phyloP scores from a whole-genome alignment of 192 early-diverging fungal genomes.

The Coemansia sp. region DNA sequence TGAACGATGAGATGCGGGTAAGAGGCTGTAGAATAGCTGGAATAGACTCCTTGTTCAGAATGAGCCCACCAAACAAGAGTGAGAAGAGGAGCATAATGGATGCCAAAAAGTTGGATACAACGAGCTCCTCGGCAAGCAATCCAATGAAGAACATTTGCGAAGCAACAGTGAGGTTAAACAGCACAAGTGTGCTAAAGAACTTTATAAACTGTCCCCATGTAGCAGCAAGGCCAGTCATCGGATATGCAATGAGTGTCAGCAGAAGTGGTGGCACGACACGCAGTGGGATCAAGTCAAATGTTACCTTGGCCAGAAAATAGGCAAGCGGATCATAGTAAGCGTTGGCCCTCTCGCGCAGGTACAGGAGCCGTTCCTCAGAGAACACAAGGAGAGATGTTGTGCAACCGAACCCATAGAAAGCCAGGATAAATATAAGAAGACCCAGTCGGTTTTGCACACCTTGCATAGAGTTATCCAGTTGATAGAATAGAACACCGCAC shows the following conservation, averaged over 20 bases:
- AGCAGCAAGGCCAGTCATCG: conserved; percentile 78
- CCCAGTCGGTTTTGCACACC: conserved; percentile 55
- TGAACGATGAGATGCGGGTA: conserved; percentile 72
- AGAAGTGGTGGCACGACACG: conserved; percentile 80
- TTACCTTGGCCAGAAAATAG: conserved; percentile 64
- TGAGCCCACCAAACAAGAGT: conserved; percentile 87
- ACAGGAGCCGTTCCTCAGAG: conserved; percentile 49
- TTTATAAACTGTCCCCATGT: conserved; percentile 63
- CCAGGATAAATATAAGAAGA: conserved; percentile 49
- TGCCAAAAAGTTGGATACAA: conserved; percentile 73
- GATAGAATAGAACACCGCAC: conserved; percentile 58
- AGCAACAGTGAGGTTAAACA: conserved; percentile 80
- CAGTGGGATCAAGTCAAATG: conserved; percentile 65
- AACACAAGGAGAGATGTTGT: conserved; percentile 57
- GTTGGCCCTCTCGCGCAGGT: conserved; percentile 62
- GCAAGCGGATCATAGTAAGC: conserved; percentile 62
- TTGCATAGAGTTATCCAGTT: conserved; percentile 44
- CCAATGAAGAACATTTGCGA: conserved; percentile 73
- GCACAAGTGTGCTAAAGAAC: conserved; percentile 73
- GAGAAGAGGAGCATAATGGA: conserved; percentile 84
- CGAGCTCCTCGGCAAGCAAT: conserved; percentile 70
- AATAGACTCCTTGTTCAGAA: conserved; percentile 86
- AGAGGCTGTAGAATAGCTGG: conserved; percentile 65
- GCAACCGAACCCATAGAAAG: conserved; percentile 58
- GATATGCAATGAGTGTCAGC: conserved; percentile 79